Evolutionary conservation across 73 alveolate species (phyloP), one percentile per base, ranked within the genome.

Genomic region (Paramecium bursaria): DNA sequence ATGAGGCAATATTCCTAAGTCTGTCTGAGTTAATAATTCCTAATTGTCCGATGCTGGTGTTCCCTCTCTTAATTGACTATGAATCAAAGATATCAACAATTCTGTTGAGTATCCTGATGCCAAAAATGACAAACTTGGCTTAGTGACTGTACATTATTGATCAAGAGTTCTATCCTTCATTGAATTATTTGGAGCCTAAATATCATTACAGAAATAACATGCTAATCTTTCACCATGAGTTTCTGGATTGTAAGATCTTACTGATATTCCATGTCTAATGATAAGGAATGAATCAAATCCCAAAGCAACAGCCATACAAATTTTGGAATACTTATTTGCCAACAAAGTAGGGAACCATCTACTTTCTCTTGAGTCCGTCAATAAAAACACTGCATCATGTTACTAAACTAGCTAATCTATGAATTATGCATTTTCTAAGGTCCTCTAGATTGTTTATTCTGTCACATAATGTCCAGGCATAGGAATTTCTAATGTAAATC

Each of bases 281-380:
- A 95, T 97, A 14, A 97, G 86, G 87, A 86, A 95, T 0, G 98
- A 91, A 86, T 97, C 99, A 85, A 97, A 97, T 31, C 99, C 99
- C 11, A 97, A 85, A 7, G 99, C 99, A 1, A 97, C 96, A 30
- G 99, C 88, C 73, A 97, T 80, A 73, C 98, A 94, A 17, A 92
- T 88, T 75, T 97, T 97, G 74, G 93, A 87, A 75, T 93, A 93
- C 6, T 91, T 96, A 74, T 86, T 82, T n/a, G 99, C 86, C 9
- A 94, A 73, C 17, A 97, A 96, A 0, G 99, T 97, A 7, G 99
- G 99, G 15, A 94, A 86, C 99, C 99, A 97, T 88, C 99, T 92
- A 13, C 97, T 79, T 86, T 97, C 99, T 52, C 99, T 90, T 10
- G 98, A 91, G 88, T 97, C 99, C 3, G 99, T 95, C 17, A 97